These are phyloP conservation scores for Angophora floribunda DNA, from an alignment of 345 rosid species.

Conservation along the genomic window DNA sequence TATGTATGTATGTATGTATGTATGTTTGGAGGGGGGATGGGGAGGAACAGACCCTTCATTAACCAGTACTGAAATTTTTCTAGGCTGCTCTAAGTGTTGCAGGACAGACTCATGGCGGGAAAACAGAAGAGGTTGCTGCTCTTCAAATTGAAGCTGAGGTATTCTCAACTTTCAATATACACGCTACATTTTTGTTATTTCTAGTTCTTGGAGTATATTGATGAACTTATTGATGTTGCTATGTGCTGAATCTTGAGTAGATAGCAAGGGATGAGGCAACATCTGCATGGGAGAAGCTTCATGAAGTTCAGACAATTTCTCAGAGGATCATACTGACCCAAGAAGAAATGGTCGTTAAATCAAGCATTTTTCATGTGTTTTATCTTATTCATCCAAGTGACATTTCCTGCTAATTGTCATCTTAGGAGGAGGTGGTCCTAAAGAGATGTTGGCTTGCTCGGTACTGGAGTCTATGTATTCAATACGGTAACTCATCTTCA, in stretches of 20 bases:
- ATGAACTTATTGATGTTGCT: not conserved
- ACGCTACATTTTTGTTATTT: not conserved
- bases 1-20: too few relatives aligned
- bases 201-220: not conserved
- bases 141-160: conserved; percentile 80
- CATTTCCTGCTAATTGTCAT: conserved; percentile 25
- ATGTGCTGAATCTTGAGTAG: conserved; percentile 18
- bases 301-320: conserved; percentile 54
- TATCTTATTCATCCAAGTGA: not conserved
- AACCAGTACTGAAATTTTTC: conserved; percentile 1
- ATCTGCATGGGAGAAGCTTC: conserved; percentile 57
- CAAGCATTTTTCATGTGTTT: not conserved
- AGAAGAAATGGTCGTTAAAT: conserved; percentile 81
- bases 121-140: conserved; percentile 35
- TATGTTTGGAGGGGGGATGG: not conserved
- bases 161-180: not conserved
- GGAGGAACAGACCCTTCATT: not conserved
- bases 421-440: conserved; percentile 89
- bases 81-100: conserved; percentile 73
- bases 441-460: conserved; percentile 99
- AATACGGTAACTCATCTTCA: conserved; percentile 35
- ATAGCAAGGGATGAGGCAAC: conserved; percentile 61
- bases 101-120: conserved; percentile 40
- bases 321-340: conserved; percentile 69
- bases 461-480: conserved; percentile 80